These are phyloP conservation scores for Penicillium digitatum DNA, from an alignment of 2,329 filamentous ascomycete genomes.

Conservation along the genomic window DNA sequence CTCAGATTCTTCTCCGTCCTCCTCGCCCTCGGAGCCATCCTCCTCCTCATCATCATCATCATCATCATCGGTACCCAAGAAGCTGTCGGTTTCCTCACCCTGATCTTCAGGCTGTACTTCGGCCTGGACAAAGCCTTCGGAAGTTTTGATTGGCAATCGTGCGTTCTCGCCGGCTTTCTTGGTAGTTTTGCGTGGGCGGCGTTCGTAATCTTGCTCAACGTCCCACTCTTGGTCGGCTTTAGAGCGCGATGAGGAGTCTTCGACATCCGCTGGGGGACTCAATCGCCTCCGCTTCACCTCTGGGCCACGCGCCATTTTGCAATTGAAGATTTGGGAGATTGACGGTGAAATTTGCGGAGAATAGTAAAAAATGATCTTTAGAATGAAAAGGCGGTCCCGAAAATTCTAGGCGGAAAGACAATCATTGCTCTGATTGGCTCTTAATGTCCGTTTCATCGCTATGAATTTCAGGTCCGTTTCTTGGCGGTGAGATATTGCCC, in stretches of 20 bases:
- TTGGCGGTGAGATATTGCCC: constrained; percentile 7
- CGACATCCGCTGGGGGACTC: constrained; percentile 45
- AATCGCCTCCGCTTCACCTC: constrained; percentile 50
- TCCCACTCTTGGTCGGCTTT: constrained; percentile 70
- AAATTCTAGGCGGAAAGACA: constrained; percentile 7
- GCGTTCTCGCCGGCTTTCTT: constrained; percentile 71
- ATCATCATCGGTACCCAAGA: constrained; percentile 59
- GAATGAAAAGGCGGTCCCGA: constrained; percentile 6
- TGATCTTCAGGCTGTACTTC: constrained; percentile 46
- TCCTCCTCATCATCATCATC: constrained; percentile 55
- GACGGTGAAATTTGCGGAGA: constrained; percentile 10
- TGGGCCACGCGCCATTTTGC: constrained; percentile 46
- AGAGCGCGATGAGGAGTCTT: constrained; percentile 25
- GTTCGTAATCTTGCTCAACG: constrained; percentile 87
- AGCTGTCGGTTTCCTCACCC: constrained; percentile 58
- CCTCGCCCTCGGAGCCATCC: constrained; percentile 34
- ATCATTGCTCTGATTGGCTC: background rate
- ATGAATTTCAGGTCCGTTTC: constrained; percentile 5
- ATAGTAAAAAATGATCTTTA: constrained; percentile 10
- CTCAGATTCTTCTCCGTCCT: constrained; percentile 49
- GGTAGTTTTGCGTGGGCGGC: constrained; percentile 67
- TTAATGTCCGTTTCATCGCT: constrained; percentile 14
- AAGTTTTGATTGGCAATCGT: constrained; percentile 79
- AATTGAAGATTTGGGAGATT: background rate
- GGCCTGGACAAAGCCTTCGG: constrained; percentile 67